These are phyloP conservation scores for Stenogyne calaminthoides DNA, from an alignment of 305 asterid species.

Conservation along the genomic window DNA sequence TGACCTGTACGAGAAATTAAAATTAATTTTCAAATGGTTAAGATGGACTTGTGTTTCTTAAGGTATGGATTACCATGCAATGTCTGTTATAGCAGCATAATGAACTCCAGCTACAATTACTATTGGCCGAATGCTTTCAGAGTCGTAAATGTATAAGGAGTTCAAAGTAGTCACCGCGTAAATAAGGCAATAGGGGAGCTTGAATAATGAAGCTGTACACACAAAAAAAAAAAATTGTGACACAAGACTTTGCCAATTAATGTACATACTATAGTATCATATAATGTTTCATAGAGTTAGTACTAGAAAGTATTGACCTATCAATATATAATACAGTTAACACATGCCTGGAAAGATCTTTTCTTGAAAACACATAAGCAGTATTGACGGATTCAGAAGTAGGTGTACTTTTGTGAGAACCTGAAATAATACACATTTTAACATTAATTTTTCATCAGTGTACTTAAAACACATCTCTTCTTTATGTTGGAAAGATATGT, in stretches of 20 bases:
- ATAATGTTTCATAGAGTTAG: neutral
- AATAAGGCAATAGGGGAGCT: slow-evolving; percentile 87
- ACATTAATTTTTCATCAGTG: slow-evolving; percentile 15
- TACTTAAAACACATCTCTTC: neutral
- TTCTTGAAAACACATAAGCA: slow-evolving; percentile 83
- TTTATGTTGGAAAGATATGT: slow-evolving; percentile 4
- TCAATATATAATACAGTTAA: too few species aligned
- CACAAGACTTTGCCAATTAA: too few species aligned
- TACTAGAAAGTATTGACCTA: slow-evolving; percentile 2
- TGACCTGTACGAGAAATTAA: slow-evolving; percentile 55
- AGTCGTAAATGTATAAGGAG: slow-evolving; percentile 84
- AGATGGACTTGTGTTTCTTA: neutral
- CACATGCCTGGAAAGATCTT: slow-evolving; percentile 91
- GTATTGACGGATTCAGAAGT: slow-evolving; percentile 71
- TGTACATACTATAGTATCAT: too few species aligned
- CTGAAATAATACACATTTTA: slow-evolving; percentile 42
- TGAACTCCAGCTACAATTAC: slow-evolving; percentile 83
- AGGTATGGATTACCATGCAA: slow-evolving; percentile 68
- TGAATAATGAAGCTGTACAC: slow-evolving; percentile 72
- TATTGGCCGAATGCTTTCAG: slow-evolving; percentile 87
- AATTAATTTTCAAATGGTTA: slow-evolving; percentile 5
- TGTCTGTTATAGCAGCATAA: slow-evolving; percentile 90
- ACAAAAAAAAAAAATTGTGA: slow-evolving; percentile 22
- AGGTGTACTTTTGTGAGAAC: slow-evolving; percentile 73
- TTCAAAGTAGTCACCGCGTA: slow-evolving; percentile 95